Evolutionary conservation across 805 yeast species (phyloP), one percentile per base, ranked within the genome.

Genomic region (Wickerhamomyces ciferrii): DNA sequence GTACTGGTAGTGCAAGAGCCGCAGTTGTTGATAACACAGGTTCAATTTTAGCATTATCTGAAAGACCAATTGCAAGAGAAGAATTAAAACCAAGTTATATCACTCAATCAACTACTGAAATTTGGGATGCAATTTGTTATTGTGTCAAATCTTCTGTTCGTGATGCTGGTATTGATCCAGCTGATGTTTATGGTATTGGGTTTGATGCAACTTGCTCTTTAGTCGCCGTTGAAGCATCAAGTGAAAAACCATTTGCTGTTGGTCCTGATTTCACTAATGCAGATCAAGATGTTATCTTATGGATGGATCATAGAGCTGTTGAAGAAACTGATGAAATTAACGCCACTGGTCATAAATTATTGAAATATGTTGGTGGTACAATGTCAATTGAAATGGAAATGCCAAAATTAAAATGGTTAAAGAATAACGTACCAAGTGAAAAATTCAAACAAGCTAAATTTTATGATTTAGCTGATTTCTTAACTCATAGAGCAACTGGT

Each of bases 371-470:
- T 18, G 99, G 99, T 48, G 98, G 98, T 18, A 84, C 83, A 58
- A 92, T 94, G 97, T 90, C 97, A 43, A 86, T 94, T 59, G 99
- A 92, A 67, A 94, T 94, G 98, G 98, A 94, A 63, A 75, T 94
- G 53, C 99, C 99, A 50, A 94, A 94, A 68, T 90, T 89, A 70
- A 87, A 87, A 69, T 94, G 99, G 99, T 76, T 94, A 60, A 92
- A 92, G 64, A 83, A 86, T 64, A 75, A 94, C 66, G 69, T 90
- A 71, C 87, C 95, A 4, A 68, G 70, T 31, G 79, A 72, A 15
- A 66, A 68, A 46, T 86, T 88, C 63, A 61, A 65, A 7, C 57
- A 69, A 27, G 78, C 85, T 56, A 85, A 88, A 69, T 94, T 94
- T 66, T 92, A 89, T 63, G 99, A 94, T 65, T 76, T 94, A 53